A percentile compares a stretch with the other conserved stretches of the same genome.
Evolutionary conservation across 108 stramenopile species (phyloP).

Genomic region (Nitzschia sp.): DNA sequence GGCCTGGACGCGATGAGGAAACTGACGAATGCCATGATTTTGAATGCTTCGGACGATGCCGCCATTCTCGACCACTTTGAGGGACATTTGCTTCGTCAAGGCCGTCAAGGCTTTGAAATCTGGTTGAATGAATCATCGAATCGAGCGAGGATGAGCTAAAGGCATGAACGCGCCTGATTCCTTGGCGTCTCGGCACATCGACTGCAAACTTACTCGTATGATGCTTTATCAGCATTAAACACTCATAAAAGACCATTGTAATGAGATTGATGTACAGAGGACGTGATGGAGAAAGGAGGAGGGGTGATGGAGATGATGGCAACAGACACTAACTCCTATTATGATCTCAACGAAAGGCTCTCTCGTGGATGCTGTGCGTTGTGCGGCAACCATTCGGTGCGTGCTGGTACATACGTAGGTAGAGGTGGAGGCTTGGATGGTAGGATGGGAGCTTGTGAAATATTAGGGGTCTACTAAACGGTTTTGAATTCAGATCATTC

Average conservation of each 20-base stretch:
- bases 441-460: too few relatives aligned
- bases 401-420: too few relatives aligned
- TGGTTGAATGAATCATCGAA: constrained; percentile 6
- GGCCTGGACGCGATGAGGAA: constrained; percentile 85
- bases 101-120: constrained; percentile 65
- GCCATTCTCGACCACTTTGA: constrained; percentile 76
- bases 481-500: too few relatives aligned
- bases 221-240: constrained; percentile 76
- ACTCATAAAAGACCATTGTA: constrained; percentile 85
- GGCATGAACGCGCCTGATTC: background rate
- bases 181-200: background rate
- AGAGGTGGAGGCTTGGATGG: too few relatives aligned
- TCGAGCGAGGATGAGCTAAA: background rate
- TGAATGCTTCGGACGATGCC: constrained; percentile 86
- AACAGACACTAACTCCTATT: background rate
- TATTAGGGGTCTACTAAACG: too few relatives aligned
- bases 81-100: constrained; percentile 69
- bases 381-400: too few relatives aligned
- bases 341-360: too few relatives aligned
- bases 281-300: background rate
- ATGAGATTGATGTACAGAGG: background rate
- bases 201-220: constrained; percentile 65
- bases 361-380: too few relatives aligned
- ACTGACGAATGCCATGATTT: constrained; percentile 85
- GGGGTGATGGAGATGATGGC: background rate